phyloP scores from a whole-genome alignment of 139 green algal species.

The Chlorella sp. region DNA sequence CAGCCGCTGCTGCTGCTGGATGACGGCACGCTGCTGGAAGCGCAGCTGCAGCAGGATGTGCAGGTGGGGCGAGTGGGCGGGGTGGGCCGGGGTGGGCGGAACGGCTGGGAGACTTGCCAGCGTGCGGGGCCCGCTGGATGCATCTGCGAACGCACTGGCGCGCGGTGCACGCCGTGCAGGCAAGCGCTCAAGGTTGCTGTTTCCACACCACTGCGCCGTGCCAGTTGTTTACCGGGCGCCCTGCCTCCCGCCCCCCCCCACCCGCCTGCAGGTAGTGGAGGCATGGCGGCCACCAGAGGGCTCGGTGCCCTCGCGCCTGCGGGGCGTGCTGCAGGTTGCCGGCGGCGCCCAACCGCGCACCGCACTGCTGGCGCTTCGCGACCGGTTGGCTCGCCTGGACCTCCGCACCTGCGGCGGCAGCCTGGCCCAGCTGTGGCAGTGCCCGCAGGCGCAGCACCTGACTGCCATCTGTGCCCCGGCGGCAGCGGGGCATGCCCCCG shows the following conservation, averaged over 20 bases:
- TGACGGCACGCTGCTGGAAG: slow-evolving; percentile 21
- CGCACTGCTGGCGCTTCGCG: slow-evolving; percentile 13
- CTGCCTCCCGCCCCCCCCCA: neutral
- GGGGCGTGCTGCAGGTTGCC: slow-evolving; percentile 26
- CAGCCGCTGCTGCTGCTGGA: slow-evolving; percentile 23
- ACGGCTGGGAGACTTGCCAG: too few species aligned
- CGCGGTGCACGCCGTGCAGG: too few species aligned
- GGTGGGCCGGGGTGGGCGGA: too few species aligned
- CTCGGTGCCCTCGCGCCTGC: neutral
- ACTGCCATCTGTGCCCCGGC: slow-evolving; percentile 16
- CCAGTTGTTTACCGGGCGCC: too few species aligned
- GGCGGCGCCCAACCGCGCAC: slow-evolving; percentile 2
- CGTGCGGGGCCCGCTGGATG: too few species aligned
- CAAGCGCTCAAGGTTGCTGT: neutral
- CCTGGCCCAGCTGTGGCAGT: slow-evolving; percentile 17
- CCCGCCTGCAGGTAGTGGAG: neutral
- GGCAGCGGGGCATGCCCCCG: neutral
- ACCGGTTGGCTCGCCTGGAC: slow-evolving; percentile 12
- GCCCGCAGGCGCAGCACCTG: slow-evolving; percentile 27
- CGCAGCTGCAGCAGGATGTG: neutral
- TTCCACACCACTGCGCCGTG: too few species aligned
- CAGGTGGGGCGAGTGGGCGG: neutral
- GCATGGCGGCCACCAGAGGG: neutral
- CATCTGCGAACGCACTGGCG: too few species aligned
- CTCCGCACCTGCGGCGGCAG: neutral